Evolutionary conservation across 2,329 filamentous ascomycete species (phyloP).

Genomic region (Aspergillus tubingensis): DNA sequence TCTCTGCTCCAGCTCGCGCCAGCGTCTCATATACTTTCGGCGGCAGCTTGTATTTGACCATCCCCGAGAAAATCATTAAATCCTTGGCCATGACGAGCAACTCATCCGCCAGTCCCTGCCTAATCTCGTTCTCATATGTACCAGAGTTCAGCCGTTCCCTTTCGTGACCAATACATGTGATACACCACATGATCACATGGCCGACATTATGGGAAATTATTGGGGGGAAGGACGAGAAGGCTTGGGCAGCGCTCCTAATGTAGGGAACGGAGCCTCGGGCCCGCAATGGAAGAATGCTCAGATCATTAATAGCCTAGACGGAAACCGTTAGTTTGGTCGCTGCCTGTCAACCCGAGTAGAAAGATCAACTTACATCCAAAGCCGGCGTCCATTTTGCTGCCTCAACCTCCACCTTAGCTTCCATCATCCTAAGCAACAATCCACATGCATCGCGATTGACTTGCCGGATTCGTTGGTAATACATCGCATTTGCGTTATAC

Average conservation of each 20-base stretch:
- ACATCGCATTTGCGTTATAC: slow-evolving; percentile 63
- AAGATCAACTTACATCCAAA: slow-evolving; percentile 60
- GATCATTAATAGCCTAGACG: slow-evolving; percentile 66
- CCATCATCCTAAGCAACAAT: slow-evolving; percentile 61
- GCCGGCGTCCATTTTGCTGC: slow-evolving; percentile 61
- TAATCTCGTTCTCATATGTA: slow-evolving; percentile 64
- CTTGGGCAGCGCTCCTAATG: slow-evolving; percentile 78
- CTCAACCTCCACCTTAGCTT: slow-evolving; percentile 62
- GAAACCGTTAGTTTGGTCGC: slow-evolving; percentile 13
- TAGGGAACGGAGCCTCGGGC: slow-evolving; percentile 72
- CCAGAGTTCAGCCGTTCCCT: slow-evolving; percentile 69
- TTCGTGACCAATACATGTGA: slow-evolving; percentile 80
- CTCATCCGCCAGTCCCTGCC: slow-evolving; percentile 61
- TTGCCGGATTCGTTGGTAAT: slow-evolving; percentile 60
- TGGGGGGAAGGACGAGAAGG: slow-evolving; percentile 75
- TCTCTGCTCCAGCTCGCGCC: slow-evolving; percentile 75
- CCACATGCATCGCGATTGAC: slow-evolving; percentile 61
- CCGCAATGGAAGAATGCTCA: slow-evolving; percentile 78
- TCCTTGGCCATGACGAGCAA: slow-evolving; percentile 82
- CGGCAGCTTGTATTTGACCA: slow-evolving; percentile 87
- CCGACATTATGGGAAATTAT: slow-evolving; percentile 87
- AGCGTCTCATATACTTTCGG: slow-evolving; percentile 85
- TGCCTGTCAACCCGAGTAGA: not conserved
- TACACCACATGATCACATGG: slow-evolving; percentile 90
- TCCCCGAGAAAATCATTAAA: slow-evolving; percentile 88